phyloP scores from a whole-genome alignment of 441 rosid species.

The Viola pubescens region DNA sequence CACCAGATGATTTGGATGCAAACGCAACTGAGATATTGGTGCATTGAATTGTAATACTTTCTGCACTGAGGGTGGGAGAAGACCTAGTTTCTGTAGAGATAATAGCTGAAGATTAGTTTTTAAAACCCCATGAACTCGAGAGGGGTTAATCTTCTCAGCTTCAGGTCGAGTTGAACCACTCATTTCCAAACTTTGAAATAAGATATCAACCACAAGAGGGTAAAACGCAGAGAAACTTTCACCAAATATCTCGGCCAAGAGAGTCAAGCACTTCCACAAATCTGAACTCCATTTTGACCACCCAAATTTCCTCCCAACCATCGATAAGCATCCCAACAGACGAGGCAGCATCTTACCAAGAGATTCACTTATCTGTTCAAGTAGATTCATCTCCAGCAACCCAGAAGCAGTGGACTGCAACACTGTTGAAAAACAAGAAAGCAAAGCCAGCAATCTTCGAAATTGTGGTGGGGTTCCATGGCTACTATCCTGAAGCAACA shows the following conservation, averaged over 20 bases:
- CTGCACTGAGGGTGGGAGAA: slow-evolving; percentile 58
- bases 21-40: slow-evolving; percentile 69
- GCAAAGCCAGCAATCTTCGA: slow-evolving; percentile 80
- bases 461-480: slow-evolving; percentile 76
- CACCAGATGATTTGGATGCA: slow-evolving; percentile 83
- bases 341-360: slow-evolving; percentile 77
- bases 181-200: slow-evolving; percentile 69
- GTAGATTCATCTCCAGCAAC: slow-evolving; percentile 80
- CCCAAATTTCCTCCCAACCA: slow-evolving; percentile 86
- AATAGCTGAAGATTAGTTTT: slow-evolving; percentile 92
- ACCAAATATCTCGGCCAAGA: slow-evolving; percentile 87
- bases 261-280: slow-evolving; percentile 92
- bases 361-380: slow-evolving; percentile 73
- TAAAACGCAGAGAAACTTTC: slow-evolving; percentile 72
- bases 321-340: slow-evolving; percentile 63
- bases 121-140: slow-evolving; percentile 84
- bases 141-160: slow-evolving; percentile 61
- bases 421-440: slow-evolving; percentile 86
- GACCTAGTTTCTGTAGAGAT: slow-evolving; percentile 87
- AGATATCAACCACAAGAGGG: slow-evolving; percentile 60
- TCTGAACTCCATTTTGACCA: slow-evolving; percentile 90
- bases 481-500: slow-evolving; percentile 70
- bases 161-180: slow-evolving; percentile 29
- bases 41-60: slow-evolving; percentile 66
- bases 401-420: slow-evolving; percentile 95